Base-by-base conservation (phyloP, 176 grass and related monocot species). In the Tillandsia fasciculata region DNA sequence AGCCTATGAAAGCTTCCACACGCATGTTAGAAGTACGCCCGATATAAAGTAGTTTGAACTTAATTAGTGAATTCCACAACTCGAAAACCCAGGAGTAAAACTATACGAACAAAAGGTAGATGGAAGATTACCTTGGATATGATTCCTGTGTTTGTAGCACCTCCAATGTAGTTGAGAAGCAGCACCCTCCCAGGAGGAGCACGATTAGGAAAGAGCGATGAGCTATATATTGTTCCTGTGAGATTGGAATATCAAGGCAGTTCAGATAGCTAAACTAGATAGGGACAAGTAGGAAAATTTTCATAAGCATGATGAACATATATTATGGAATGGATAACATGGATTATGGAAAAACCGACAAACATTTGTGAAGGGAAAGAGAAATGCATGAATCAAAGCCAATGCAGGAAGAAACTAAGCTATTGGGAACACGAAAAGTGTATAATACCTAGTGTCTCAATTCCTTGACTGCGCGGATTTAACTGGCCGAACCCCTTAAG, bases 111-210 rank as follows among this genome's bases (percentile, higher is more conserved):
- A 71, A 67, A 53, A 56, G 27, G 5, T 7, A 2, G 48, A 23
- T 26, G 53, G 29, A 74, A 50, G 29, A 14, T 2, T 78, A 99
- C 94, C 94, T 99, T 99, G 48, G 83, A 87, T 68, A 93, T 48
- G 11, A 93, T 93, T 64, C 86, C 89, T 75, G 94, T 83, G 67
- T 93, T 99, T 28, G 79, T 93, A 64, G 89, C 78, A 59, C 94
- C 94, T 78, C 94, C 89, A 42, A 99, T 99, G 66, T 93, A 99
- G 52, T 99, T 99, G 67, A 99, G 87, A 33, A 99, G 86, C 74
- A 99, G 64, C 9, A 88, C 87, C 57, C 86, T 93, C 77, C 94
- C 94, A 71, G 79, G 68, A 29, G 89, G 94, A 85, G 86, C 89
- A 73, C 94, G 86, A 61, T 93, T 90, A 11, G 89, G 94, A 82